Evolutionary conservation across 2,329 filamentous ascomycete genomes (phyloP), one percentile per base, ranked within the genome.

Genomic region (Orbilia javanica): DNA sequence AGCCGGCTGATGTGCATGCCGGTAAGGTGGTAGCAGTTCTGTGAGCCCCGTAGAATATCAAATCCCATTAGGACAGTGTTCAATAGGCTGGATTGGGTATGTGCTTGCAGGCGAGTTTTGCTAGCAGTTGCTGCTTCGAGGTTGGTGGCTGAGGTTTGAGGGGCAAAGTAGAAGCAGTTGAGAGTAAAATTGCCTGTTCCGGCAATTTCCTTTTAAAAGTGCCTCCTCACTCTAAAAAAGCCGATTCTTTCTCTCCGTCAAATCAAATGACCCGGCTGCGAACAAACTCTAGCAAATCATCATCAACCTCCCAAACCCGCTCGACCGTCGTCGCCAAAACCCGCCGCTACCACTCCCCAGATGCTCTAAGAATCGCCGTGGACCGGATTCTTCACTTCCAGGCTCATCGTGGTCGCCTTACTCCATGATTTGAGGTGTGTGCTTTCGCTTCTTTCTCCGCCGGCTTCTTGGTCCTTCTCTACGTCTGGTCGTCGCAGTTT

Each of bases 201-300:
- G 36, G 65, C 36, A 57, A 57, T 55, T 39, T 36, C 36, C 29
- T 13, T 46, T 68, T 68, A 67, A 67, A 48, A 31, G 36, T 48
- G 52, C 50, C 65, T 69, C 50, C 65, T 57, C 65, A 34, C 52
- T 48, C 39, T 18, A 22, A 27, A 39, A 29, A n/a, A 31, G 39
- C 36, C 18, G 31, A 29, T 39, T 25, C 34, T 36, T 46, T 48
- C 39, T 68, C 57, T 36, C n/a, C 36, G 65, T 64, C 64, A 76
- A 76, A 76, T 76, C 72, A 76, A 70, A 69, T 75, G 71, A 70
- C 72, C 31, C n/a, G 60, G 10, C 64, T 60, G 57, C 72, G 46
- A 62, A 22, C 55, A 68, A 69, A 75, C 72, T 75, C 64, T 57
- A 76, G 72, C 72, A 76, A 76, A 76, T 76, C 72, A 76, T 76